These are phyloP conservation scores for Cercospora brassicicola DNA, from an alignment of 2,329 filamentous ascomycete genomes.

Conservation along the genomic window DNA sequence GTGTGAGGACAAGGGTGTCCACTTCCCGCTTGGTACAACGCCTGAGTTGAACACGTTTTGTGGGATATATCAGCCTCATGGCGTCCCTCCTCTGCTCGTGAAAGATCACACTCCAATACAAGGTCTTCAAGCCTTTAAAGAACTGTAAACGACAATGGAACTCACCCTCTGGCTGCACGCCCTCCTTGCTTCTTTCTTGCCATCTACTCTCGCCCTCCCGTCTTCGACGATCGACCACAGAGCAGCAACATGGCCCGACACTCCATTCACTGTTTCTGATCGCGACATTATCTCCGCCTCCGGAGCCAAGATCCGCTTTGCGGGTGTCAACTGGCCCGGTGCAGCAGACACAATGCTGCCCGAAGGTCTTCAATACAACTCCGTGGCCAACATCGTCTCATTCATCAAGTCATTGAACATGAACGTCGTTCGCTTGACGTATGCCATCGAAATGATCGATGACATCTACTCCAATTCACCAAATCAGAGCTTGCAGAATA, in stretches of 20 bases:
- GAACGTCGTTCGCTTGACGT: constrained; percentile 57
- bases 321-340: constrained; percentile 63
- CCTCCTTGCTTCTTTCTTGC: not conserved
- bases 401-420: constrained; percentile 55
- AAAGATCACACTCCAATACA: not conserved
- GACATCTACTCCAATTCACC: constrained; percentile 26
- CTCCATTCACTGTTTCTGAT: constrained; percentile 28
- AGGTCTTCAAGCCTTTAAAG: not conserved
- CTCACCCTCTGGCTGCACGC: not conserved
- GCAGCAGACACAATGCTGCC: constrained; percentile 64
- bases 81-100: not conserved
- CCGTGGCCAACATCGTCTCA: constrained; percentile 55
- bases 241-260: constrained; percentile 21
- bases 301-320: constrained; percentile 44
- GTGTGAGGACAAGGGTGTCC: not conserved
- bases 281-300: constrained; percentile 39
- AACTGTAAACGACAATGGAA: not conserved
- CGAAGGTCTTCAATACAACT: constrained; percentile 63
- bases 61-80: not conserved
- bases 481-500: constrained; percentile 23
- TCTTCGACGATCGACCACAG: not conserved
- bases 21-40: not conserved
- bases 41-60: not conserved
- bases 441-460: constrained; percentile 65
- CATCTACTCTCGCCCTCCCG: not conserved